Conservation (phyloP, 1,284 basidiomycete species). For the Moniliella sp. region DNA sequence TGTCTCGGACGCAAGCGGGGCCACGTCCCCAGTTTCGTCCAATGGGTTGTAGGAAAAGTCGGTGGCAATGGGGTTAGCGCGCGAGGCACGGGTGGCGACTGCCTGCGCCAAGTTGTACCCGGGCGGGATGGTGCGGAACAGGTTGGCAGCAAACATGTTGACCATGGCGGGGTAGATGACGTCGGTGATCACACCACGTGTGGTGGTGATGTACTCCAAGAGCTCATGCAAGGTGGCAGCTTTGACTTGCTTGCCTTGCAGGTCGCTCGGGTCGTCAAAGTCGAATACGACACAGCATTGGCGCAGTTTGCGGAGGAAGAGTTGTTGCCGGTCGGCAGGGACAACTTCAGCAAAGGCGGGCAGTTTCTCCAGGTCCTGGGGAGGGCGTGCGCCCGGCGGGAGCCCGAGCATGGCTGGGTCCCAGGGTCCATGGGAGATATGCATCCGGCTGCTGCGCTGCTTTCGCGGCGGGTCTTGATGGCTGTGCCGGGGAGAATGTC, state of each 20-base stretch:
- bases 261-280: slow-evolving; percentile 93
- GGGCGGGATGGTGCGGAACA: too few relatives aligned
- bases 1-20: too few relatives aligned
- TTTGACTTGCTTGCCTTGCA: slow-evolving; percentile 95
- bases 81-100: not conserved
- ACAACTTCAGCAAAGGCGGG: slow-evolving; percentile 83
- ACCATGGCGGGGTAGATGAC: slow-evolving; percentile 96
- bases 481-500: too few relatives aligned
- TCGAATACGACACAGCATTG: slow-evolving; percentile 94
- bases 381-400: too few relatives aligned
- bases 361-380: slow-evolving; percentile 83
- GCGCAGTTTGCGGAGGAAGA: slow-evolving; percentile 82
- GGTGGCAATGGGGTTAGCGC: slow-evolving; percentile 1
- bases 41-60: not conserved
- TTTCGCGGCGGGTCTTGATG: too few relatives aligned
- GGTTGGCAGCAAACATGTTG: too few relatives aligned
- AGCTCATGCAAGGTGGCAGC: slow-evolving; percentile 92
- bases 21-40: too few relatives aligned
- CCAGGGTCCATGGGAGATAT: too few relatives aligned
- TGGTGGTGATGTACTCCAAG: slow-evolving; percentile 94
- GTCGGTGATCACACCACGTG: slow-evolving; percentile 84
- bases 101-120: too few relatives aligned
- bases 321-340: slow-evolving; percentile 61
- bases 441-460: too few relatives aligned
- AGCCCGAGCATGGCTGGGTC: too few relatives aligned